Percentiles rank a stretch among this genome's conserved stretches.
Conservation (phyloP, 306 rosid genomes). For the Comarum palustre region DNA sequence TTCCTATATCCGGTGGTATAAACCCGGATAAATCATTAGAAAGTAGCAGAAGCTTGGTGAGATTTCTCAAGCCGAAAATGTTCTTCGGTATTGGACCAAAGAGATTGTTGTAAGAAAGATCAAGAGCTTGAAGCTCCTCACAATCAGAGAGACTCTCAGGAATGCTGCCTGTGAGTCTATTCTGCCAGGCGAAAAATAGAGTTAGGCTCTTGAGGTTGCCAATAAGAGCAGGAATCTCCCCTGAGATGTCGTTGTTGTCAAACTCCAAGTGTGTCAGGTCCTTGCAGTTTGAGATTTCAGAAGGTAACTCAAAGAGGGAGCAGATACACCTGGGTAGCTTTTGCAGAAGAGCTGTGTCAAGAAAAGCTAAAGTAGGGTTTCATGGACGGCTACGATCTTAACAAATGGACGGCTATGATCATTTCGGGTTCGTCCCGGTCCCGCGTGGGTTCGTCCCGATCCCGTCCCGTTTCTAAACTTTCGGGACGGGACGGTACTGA, state of each 20-base stretch:
- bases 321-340: neutral
- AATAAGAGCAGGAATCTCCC: conserved; percentile 58
- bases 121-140: conserved; percentile 61
- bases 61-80: conserved; percentile 53
- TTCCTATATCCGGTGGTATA: conserved; percentile 74
- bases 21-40: conserved; percentile 73
- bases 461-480: too few relatives aligned
- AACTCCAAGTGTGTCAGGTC: conserved; percentile 60
- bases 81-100: conserved; percentile 61
- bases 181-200: conserved; percentile 72
- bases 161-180: conserved; percentile 62
- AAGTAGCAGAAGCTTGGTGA: conserved; percentile 63
- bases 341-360: neutral
- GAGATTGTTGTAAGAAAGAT: conserved; percentile 65
- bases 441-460: too few relatives aligned
- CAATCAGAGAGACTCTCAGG: conserved; percentile 72
- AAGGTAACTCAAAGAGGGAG: conserved; percentile 32
- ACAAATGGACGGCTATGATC: too few relatives aligned
- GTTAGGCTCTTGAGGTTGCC: conserved; percentile 71
- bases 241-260: conserved; percentile 72
- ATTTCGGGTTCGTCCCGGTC: too few relatives aligned
- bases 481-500: too few relatives aligned
- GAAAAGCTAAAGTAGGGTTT: neutral
- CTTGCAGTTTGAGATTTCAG: conserved; percentile 61
- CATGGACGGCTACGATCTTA: too few relatives aligned